Conservation (phyloP, 2,329 filamentous ascomycete genomes). For the Beauveria rudraprayagi region DNA sequence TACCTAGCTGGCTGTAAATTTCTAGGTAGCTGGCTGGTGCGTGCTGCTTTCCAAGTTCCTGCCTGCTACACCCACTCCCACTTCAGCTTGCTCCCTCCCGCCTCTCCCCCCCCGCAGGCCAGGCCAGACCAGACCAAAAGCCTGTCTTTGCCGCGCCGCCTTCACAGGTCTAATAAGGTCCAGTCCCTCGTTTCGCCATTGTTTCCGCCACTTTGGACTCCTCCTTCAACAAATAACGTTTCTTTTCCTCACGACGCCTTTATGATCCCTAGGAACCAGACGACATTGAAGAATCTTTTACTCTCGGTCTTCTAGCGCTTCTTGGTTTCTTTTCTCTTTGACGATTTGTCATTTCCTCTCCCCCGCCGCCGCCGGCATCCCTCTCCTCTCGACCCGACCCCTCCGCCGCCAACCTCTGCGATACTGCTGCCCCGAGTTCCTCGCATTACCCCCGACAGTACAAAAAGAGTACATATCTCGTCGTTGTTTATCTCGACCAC, state of each 20-base stretch:
- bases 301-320: neutral
- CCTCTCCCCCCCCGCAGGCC: neutral
- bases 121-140: neutral
- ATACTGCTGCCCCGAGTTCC: neutral
- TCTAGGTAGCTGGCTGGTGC: too few species aligned
- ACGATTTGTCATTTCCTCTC: neutral
- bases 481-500: neutral
- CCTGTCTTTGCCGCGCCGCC: neutral
- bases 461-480: too few species aligned
- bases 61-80: too few species aligned
- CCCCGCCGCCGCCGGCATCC: neutral
- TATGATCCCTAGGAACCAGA: neutral
- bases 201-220: neutral
- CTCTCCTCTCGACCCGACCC: neutral
- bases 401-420: neutral
- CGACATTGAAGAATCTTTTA: neutral
- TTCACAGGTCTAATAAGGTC: neutral
- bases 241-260: neutral
- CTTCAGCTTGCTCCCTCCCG: neutral
- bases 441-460: neutral
- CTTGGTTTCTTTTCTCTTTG: neutral
- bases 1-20: too few species aligned
- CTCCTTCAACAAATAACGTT: neutral
- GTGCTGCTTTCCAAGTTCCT: too few species aligned
- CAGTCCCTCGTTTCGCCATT: constrained; percentile 3